Evolutionary conservation across 1,139 yeast species (phyloP).

Genomic region (Hansenula sp.): DNA sequence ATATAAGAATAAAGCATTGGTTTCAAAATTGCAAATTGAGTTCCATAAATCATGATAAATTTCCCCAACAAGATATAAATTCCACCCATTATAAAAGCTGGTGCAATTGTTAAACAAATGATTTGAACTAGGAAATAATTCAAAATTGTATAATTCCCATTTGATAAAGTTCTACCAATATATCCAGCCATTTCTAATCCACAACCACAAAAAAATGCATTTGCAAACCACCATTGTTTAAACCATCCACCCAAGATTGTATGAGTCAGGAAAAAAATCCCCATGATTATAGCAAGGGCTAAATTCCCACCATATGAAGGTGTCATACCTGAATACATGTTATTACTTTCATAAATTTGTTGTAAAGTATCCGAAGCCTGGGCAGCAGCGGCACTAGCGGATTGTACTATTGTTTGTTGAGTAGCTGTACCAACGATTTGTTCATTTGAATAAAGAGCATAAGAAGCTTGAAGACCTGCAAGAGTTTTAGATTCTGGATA

Average conservation of each 20-base stretch:
- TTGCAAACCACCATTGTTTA: slow-evolving; percentile 73
- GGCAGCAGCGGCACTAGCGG: slow-evolving; percentile 32
- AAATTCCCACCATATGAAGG: slow-evolving; percentile 45
- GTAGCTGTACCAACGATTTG: slow-evolving; percentile 39
- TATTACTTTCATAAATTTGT: slow-evolving; percentile 11
- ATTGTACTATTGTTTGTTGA: slow-evolving; percentile 22
- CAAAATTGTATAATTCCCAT: slow-evolving; percentile 31
- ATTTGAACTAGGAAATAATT: slow-evolving; percentile 61
- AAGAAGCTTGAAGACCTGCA: slow-evolving; percentile 37
- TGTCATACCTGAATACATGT: slow-evolving; percentile 34
- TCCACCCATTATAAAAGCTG: slow-evolving; percentile 89
- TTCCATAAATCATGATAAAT: slow-evolving; percentile 66
- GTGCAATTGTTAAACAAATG: slow-evolving; percentile 72
- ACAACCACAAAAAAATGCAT: slow-evolving; percentile 56
- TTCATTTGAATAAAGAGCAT: slow-evolving; percentile 31
- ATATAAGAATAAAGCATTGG: slow-evolving; percentile 77
- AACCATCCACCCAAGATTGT: slow-evolving; percentile 38
- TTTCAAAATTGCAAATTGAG: slow-evolving; percentile 52
- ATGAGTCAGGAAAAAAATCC: slow-evolving; percentile 38
- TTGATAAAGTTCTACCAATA: slow-evolving; percentile 52
- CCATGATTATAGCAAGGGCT: slow-evolving; percentile 47
- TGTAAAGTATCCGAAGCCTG: slow-evolving; percentile 31
- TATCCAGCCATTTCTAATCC: slow-evolving; percentile 71
- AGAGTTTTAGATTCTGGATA: slow-evolving; percentile 22
- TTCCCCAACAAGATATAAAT: slow-evolving; percentile 76